These are phyloP conservation scores for Trichosporon faecale DNA, from an alignment of 1,284 basidiomycete species.

Conservation along the genomic window DNA sequence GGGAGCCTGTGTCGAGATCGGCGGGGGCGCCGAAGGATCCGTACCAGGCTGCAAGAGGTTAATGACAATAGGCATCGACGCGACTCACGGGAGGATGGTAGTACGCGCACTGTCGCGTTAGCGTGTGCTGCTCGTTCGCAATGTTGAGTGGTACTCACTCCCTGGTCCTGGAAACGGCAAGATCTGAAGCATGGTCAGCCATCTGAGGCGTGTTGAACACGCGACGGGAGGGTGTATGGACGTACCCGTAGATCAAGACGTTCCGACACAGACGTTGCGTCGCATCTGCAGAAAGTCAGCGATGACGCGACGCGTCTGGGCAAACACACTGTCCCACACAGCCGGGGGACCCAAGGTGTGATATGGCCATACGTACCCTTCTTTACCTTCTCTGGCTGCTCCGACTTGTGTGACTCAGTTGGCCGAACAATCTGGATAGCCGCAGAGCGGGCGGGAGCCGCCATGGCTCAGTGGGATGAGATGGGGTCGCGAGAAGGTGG, in stretches of 20 bases:
- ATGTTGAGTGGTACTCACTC: slow-evolving; percentile 47
- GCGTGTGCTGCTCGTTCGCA: slow-evolving; percentile 1
- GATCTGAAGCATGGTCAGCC: slow-evolving; percentile 55
- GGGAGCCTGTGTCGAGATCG: slow-evolving; percentile 9
- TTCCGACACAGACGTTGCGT: slow-evolving; percentile 76
- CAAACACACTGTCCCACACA: neutral
- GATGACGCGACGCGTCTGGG: neutral
- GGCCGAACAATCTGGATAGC: slow-evolving; percentile 62
- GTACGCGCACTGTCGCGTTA: slow-evolving; percentile 60
- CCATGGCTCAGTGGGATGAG: slow-evolving; percentile 16
- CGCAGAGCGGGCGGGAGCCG: slow-evolving; percentile 50
- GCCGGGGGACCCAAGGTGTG: neutral
- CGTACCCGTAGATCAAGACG: slow-evolving; percentile 80
- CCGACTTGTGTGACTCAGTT: slow-evolving; percentile 24
- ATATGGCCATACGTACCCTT: slow-evolving; percentile 16
- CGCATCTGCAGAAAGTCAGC: slow-evolving; percentile 55
- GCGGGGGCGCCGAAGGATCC: slow-evolving; percentile 15
- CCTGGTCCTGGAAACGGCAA: slow-evolving; percentile 80
- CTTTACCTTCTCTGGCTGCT: slow-evolving; percentile 24
- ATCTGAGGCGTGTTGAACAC: neutral
- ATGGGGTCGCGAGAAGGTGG: slow-evolving; percentile 3
- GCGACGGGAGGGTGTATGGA: slow-evolving; percentile 8
- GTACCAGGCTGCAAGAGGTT: slow-evolving; percentile 18
- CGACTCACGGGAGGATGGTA: slow-evolving; percentile 69
- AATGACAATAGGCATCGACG: slow-evolving; percentile 42